Percentiles rank a stretch among this genome's conserved stretches.
Evolutionary conservation across 345 rosid species (phyloP).

Genomic region (Ceriops zippeliana): DNA sequence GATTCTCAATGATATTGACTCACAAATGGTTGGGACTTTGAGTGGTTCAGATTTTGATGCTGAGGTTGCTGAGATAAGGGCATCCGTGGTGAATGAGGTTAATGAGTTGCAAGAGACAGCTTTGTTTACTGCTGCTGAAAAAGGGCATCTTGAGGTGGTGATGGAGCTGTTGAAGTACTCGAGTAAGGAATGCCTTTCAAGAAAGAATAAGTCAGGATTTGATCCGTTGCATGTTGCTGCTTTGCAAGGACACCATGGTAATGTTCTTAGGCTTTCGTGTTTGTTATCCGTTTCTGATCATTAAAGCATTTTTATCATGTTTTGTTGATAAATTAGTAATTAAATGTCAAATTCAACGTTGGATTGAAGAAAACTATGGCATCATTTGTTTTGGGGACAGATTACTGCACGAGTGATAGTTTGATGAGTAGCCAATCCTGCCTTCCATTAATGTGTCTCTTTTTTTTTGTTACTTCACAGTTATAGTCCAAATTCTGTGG

Average conservation of each 20-base stretch:
- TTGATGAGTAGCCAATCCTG: too few relatives aligned
- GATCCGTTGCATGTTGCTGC: slow-evolving; percentile 93
- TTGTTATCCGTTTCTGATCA: not conserved
- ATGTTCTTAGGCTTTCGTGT: slow-evolving; percentile 13
- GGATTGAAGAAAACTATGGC: not conserved
- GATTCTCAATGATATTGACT: slow-evolving; percentile 69
- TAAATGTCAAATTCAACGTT: not conserved
- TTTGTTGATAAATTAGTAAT: not conserved
- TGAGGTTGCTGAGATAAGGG: slow-evolving; percentile 79
- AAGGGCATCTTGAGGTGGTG: slow-evolving; percentile 85
- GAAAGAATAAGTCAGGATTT: slow-evolving; percentile 72
- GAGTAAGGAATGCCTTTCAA: slow-evolving; percentile 61
- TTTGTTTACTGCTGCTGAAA: slow-evolving; percentile 80
- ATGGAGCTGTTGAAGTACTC: slow-evolving; percentile 82
- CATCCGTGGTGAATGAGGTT: slow-evolving; percentile 81
- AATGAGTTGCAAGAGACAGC: slow-evolving; percentile 94
- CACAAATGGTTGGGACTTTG: slow-evolving; percentile 63
- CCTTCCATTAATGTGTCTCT: too few relatives aligned
- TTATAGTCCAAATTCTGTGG: too few relatives aligned
- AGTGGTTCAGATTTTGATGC: slow-evolving; percentile 67
- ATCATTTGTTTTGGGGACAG: not conserved
- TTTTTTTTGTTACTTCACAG: too few relatives aligned
- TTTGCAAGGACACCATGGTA: slow-evolving; percentile 85
- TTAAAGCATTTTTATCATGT: not conserved
- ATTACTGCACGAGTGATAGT: too few relatives aligned